Evolutionary conservation across 352 stramenopile species (phyloP).

Genomic region (Globisporangium irregulare): DNA sequence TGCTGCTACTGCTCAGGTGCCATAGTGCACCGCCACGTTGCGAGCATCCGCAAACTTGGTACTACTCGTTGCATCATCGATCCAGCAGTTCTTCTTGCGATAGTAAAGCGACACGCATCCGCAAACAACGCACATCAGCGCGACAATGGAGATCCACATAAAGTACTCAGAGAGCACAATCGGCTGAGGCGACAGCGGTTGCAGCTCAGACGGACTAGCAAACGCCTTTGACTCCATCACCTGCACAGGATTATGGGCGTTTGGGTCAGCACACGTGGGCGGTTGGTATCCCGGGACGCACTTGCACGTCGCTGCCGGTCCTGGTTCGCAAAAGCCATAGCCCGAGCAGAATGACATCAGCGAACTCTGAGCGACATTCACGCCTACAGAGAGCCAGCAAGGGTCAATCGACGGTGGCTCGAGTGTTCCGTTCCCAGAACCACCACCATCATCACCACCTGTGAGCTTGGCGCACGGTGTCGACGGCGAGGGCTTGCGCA

Average conservation of each 20-base stretch:
- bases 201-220: not conserved
- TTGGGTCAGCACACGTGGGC: not conserved
- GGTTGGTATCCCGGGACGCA: slow-evolving; percentile 5
- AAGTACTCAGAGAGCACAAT: not conserved
- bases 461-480: not conserved
- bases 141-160: not conserved
- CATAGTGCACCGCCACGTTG: not conserved
- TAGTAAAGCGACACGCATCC: not conserved
- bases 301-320: slow-evolving; percentile 1
- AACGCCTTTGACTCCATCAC: not conserved
- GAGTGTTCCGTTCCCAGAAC: not conserved
- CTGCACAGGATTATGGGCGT: not conserved
- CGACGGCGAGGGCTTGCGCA: slow-evolving; percentile 3
- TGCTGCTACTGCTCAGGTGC: not conserved
- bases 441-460: not conserved
- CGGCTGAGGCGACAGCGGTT: not conserved
- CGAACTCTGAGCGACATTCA: slow-evolving; percentile 5
- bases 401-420: not conserved
- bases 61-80: not conserved
- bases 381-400: slow-evolving; percentile 15
- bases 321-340: slow-evolving; percentile 14
- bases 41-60: not conserved
- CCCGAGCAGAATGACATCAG: slow-evolving; percentile 23
- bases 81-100: not conserved
- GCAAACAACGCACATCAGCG: slow-evolving; percentile 3